A percentile compares a stretch with the other conserved stretches of the same genome.
Evolutionary conservation across 2,329 filamentous ascomycete species (phyloP).

Genomic region (Alternaria sp.): DNA sequence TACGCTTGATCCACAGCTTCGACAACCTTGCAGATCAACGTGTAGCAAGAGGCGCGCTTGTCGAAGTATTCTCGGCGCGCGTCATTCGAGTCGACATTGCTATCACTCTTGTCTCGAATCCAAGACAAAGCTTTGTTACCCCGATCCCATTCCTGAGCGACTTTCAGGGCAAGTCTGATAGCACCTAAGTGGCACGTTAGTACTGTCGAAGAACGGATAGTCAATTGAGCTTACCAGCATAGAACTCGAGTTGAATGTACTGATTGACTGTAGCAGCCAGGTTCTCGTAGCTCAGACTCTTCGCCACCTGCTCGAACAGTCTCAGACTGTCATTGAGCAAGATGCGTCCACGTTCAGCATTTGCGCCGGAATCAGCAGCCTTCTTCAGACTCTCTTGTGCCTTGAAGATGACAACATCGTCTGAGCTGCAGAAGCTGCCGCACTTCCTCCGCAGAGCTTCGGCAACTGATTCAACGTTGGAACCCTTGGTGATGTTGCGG

Average conservation of each 20-base stretch:
- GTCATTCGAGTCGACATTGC: constrained; percentile 73
- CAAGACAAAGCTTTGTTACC: constrained; percentile 85
- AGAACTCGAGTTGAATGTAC: constrained; percentile 85
- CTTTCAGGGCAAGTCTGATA: constrained; percentile 83
- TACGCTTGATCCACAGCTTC: constrained; percentile 77
- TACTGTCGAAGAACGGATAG: neutral
- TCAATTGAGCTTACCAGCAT: constrained; percentile 65
- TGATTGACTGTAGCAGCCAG: constrained; percentile 79
- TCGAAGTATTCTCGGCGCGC: constrained; percentile 72
- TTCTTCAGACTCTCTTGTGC: constrained; percentile 94
- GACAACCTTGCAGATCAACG: constrained; percentile 85
- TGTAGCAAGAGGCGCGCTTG: constrained; percentile 80
- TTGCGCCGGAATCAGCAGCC: constrained; percentile 78
- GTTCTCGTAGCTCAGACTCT: constrained; percentile 81
- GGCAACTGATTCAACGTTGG: constrained; percentile 96
- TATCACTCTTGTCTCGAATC: constrained; percentile 82
- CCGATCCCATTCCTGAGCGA: constrained; percentile 84
- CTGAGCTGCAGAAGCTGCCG: constrained; percentile 95
- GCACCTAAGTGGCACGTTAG: constrained; percentile 61
- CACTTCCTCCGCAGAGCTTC: constrained; percentile 92
- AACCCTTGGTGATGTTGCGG: constrained; percentile 94
- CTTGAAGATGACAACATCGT: constrained; percentile 98
- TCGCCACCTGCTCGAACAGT: constrained; percentile 88
- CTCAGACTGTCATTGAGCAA: constrained; percentile 88
- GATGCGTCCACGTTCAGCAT: constrained; percentile 77